Evolutionary conservation across 352 stramenopile genomes (phyloP), one percentile per base, ranked within the genome.

Genomic region (Globisporangium viniferum): DNA sequence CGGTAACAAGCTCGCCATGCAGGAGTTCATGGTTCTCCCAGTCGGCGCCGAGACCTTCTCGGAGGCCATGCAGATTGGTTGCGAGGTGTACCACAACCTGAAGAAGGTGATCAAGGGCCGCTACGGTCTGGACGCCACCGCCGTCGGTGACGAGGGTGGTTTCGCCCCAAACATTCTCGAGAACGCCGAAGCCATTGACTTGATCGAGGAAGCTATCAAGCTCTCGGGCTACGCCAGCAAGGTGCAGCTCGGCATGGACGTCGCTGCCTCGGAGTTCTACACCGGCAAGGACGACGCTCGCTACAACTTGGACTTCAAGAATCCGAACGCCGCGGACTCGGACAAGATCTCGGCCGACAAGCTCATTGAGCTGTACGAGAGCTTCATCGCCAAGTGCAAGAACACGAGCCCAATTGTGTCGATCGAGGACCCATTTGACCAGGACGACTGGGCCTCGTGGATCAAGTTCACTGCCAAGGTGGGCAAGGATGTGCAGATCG

Each of bases 231-330:
- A 99, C 90, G 85, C 90, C 49, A 89, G 97, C 76, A 98, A 99
- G 91, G 96, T 99, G 54, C 87, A 86, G 46, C 93, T 99, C 67
- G 97, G 95, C 75, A 97, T 99, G 81, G 98, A 99, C 84, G 97
- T 99, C 67, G 98, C 98, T 24, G 89, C 97, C 5, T 99, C 94
- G 54, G 97, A 99, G 87, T 99, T 99, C 86, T 98, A 98, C 81
- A 93, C 80, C 24, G 97, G 97, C 66, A 88, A 94, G 68, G 86
- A 90, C 15, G 93, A 98, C 75, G 95, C 97, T 70, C 83, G 90
- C 62, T 99, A 99, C 86, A 98, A 99, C 89, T 89, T 99, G 77
- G 97, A 99, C 83, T 99, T 99, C 82, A 99, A 99, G 88, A 97
- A 96, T 72, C 73, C 86, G 18, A 96, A 91, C 73, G 84, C 80